These are phyloP conservation scores for Xylariaceae sp. DNA, from an alignment of 2,329 filamentous ascomycete species.

Conservation along the genomic window DNA sequence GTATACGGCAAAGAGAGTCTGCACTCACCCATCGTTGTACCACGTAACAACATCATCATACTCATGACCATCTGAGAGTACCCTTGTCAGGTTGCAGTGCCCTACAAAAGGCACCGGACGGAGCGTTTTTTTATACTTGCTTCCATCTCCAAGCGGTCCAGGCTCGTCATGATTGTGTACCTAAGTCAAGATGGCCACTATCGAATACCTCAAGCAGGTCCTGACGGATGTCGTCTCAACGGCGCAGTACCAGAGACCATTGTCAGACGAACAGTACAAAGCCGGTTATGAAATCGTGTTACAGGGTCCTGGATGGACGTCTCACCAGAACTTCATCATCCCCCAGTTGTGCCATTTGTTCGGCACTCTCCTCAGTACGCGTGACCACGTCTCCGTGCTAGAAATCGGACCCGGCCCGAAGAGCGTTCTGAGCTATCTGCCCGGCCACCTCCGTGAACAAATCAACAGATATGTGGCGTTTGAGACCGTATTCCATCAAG, in stretches of 20 bases:
- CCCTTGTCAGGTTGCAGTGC: not conserved
- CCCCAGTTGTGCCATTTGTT: slow-evolving; percentile 44
- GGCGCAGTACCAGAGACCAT: slow-evolving; percentile 23
- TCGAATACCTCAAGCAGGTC: slow-evolving; percentile 39
- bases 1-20: too few relatives aligned
- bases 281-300: slow-evolving; percentile 43
- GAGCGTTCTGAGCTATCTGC: slow-evolving; percentile 48
- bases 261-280: slow-evolving; percentile 47
- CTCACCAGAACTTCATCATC: slow-evolving; percentile 48
- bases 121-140: not conserved
- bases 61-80: not conserved
- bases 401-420: slow-evolving; percentile 56
- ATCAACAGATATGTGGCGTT: slow-evolving; percentile 49
- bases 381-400: slow-evolving; percentile 44
- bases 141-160: not conserved
- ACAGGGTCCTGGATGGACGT: slow-evolving; percentile 32
- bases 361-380: slow-evolving; percentile 37
- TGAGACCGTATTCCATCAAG: slow-evolving; percentile 48
- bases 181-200: slow-evolving; percentile 27
- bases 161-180: not conserved
- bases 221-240: slow-evolving; percentile 32
- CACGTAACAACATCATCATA: too few relatives aligned
- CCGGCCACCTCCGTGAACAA: slow-evolving; percentile 36
- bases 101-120: not conserved
- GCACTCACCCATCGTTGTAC: too few relatives aligned